Evolutionary conservation across 192 early-diverging fungal species (phyloP), one percentile per base, ranked within the genome.

Genomic region (Chytriomyces confervae): DNA sequence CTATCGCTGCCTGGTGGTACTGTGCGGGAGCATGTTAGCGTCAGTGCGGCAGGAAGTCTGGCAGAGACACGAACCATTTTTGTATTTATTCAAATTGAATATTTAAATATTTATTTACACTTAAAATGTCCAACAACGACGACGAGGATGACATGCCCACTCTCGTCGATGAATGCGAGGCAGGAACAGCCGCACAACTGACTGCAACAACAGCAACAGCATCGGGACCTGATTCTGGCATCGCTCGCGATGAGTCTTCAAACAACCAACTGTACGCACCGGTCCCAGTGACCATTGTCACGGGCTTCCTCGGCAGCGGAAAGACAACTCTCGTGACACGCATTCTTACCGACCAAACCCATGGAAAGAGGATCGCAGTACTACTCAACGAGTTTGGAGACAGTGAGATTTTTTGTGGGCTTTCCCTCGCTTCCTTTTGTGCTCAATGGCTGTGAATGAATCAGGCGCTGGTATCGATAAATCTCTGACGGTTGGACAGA

Each of bases 361-460:
- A 98, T 73, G 91, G 93, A n/a, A 96, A 95, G 80, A 92, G 93
- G 29, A 97, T 99, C 50, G 98, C 98, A 0, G 95, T 99, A 20
- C 96, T 99, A 45, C 87, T 99, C 82, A 99, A 99, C 79, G 98
- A 99, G 87, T 99, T 99, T 90, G 98, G 97, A 57, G 96, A 97
- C 75, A 91, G 85, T 85, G 29, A 7, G 48, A 66, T n/a, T 45
- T 45, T 69, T 45, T 27, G 44, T 29, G n/a, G 11, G 68, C 46
- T 69, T 45, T 18, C 29, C 20, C 51, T 50, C 61, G 27, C 45
- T 50, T 8, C 69, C 13, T 1, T 0, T 24, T 11, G 18, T 49
- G 45, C 9, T 50, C 60, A 49, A 49, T 16, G 16, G 27, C 50
- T 27, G 61, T 16, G 62, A 1, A n/a, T 20, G 23, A 8, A 8